Conservation (phyloP, 331 rosid species). For the Stylosanthes scabra region DNA sequence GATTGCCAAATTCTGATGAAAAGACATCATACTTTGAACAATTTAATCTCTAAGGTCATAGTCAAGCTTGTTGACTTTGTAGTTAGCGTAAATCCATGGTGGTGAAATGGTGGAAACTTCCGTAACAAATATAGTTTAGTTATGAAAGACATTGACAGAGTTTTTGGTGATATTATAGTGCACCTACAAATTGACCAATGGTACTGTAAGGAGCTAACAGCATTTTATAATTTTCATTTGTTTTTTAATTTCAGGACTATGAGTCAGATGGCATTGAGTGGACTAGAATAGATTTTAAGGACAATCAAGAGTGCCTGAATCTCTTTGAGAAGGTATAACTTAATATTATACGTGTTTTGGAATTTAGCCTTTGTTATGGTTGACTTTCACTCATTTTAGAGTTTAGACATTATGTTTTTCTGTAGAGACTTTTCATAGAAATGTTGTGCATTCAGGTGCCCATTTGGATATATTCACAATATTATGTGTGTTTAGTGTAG, state of each 20-base stretch:
- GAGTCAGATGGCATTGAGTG: constrained; percentile 77
- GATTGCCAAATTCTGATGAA: constrained; percentile 26
- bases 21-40: constrained; percentile 7
- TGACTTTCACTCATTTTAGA: constrained; percentile 23
- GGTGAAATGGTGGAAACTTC: constrained; percentile 16
- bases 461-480: constrained; percentile 22
- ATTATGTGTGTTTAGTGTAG: constrained; percentile 33
- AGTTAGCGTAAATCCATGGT: constrained; percentile 8
- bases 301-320: constrained; percentile 93
- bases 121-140: constrained; percentile 3
- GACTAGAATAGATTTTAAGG: constrained; percentile 72
- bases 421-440: background rate
- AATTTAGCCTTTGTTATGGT: background rate
- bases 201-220: constrained; percentile 24
- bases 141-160: constrained; percentile 15
- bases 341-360: constrained; percentile 9
- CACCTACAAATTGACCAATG: constrained; percentile 25
- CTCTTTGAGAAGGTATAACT: constrained; percentile 92
- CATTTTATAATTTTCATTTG: constrained; percentile 26
- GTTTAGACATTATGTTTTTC: constrained; percentile 14
- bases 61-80: background rate
- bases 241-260: constrained; percentile 76
- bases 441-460: constrained; percentile 5
- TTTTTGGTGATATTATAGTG: constrained; percentile 6
- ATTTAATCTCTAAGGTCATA: constrained; percentile 16